Evolutionary conservation across 176 grass and related monocot species (phyloP).

Genomic region (Aegilops umbellulata): DNA sequence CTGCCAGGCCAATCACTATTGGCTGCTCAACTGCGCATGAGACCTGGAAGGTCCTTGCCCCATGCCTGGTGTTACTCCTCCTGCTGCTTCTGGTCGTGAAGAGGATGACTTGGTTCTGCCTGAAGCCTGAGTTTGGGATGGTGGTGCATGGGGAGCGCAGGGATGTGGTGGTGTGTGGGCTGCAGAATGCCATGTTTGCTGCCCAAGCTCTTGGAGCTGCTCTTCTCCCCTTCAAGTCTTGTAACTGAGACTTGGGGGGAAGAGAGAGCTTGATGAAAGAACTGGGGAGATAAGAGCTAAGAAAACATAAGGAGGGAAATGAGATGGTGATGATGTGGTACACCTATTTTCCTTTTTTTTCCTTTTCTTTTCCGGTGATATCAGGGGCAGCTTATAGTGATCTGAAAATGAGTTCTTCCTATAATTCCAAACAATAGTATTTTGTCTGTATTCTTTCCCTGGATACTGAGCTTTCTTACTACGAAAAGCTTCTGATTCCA

Average conservation of each 20-base stretch:
- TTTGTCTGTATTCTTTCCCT: constrained; percentile 32
- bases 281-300: constrained; percentile 33
- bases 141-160: constrained; percentile 66
- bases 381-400: constrained; percentile 37
- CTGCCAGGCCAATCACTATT: constrained; percentile 84
- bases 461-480: constrained; percentile 17
- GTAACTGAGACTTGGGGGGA: constrained; percentile 40
- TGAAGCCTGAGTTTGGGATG: constrained; percentile 55
- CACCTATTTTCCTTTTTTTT: constrained; percentile 33
- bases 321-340: constrained; percentile 44
- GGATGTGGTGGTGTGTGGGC: constrained; percentile 56
- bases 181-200: constrained; percentile 75
- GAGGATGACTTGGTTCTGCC: constrained; percentile 59
- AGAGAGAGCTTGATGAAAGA: constrained; percentile 43
- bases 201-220: constrained; percentile 16
- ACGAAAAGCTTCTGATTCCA: neutral
- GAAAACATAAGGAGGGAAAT: constrained; percentile 33
- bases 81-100: constrained; percentile 46
- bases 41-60: constrained; percentile 50
- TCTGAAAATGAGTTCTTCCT: constrained; percentile 47
- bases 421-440: constrained; percentile 19
- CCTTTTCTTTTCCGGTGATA: constrained; percentile 47
- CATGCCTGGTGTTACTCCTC: constrained; percentile 31
- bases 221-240: constrained; percentile 52
- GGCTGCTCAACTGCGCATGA: constrained; percentile 69